Evolutionary conservation across 2,329 filamentous ascomycete species (phyloP), one percentile per base, ranked within the genome.

Genomic region (Aspergillus sp.): DNA sequence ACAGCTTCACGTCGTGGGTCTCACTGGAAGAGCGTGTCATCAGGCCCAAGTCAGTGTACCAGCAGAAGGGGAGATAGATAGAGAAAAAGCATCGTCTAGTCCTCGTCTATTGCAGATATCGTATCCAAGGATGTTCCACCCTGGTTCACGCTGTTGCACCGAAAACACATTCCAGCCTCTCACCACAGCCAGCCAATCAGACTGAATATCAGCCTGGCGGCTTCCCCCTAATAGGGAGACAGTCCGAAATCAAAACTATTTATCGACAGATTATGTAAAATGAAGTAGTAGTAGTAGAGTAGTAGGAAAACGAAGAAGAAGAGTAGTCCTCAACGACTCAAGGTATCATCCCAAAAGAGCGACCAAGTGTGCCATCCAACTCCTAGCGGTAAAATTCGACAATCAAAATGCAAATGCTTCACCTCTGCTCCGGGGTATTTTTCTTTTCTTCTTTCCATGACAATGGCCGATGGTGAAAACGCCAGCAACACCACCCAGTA

Each of bases 401-500:
- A 53, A 54, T 53, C 21, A 23, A 58, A 51, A 56, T 38, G 55
- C 54, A 62, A 66, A 61, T 58, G 63, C 54, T 58, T 59, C 41
- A 23, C 58, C 59, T 60, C 60, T 21, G 49, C 49, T 59, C 56
- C 55, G 56, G 61, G 66, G 66, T 63, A 62, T 65, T 65, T 68
- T 65, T 54, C 41, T 68, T 66, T 54, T 47, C 57, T 62, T 62
- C 58, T 62, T 61, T 63, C 60, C 55, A 62, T 49, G 32, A 55
- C 52, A 36, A 39, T 36, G 42, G 49, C 39, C 25, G 42, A 54
- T 39, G 30, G 30, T 13, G 32, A 39, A 56, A 61, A 59, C 54
- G 23, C 55, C 57, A 58, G 51, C 53, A 55, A 53, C 50, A 32
- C 13, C 57, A 41, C 58, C 52, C 50, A 19, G 32, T 52, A 54